A percentile compares a stretch with the other conserved stretches of the same genome.
These are phyloP conservation scores for Panicum hallii DNA, from an alignment of 202 grass and related monocot genomes.

Conservation along the genomic window DNA sequence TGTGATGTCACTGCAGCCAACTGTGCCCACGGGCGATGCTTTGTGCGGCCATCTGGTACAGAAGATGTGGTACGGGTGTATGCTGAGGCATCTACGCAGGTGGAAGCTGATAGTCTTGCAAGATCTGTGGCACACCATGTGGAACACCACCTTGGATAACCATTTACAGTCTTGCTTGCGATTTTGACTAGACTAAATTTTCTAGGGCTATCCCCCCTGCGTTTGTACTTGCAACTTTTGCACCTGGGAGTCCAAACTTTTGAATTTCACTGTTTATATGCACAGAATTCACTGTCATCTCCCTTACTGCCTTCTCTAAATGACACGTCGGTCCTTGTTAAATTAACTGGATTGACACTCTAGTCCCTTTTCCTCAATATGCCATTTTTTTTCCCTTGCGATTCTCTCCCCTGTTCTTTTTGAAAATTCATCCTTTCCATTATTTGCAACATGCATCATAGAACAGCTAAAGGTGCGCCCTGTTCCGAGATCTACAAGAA, in stretches of 20 bases:
- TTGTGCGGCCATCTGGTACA: constrained; percentile 79
- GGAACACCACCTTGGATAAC: constrained; percentile 54
- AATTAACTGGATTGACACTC: not conserved
- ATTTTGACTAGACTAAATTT: not conserved
- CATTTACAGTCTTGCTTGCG: not conserved
- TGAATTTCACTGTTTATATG: not conserved
- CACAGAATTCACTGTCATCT: not conserved
- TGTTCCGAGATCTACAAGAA: constrained; percentile 31
- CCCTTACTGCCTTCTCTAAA: not conserved
- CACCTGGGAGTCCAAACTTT: not conserved
- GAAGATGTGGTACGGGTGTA: constrained; percentile 80
- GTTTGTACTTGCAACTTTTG: not conserved
- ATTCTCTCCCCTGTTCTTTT: not conserved
- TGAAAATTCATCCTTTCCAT: too few relatives aligned
- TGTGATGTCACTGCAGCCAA: constrained; percentile 52
- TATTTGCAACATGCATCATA: constrained; percentile 19
- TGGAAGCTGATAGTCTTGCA: constrained; percentile 68
- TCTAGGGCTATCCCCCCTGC: not conserved
- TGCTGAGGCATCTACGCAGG: constrained; percentile 68
- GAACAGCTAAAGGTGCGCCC: constrained; percentile 6
- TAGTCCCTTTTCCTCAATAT: not conserved
- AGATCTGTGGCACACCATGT: constrained; percentile 61
- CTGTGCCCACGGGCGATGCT: constrained; percentile 62
- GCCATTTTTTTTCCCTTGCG: not conserved
- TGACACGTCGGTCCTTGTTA: not conserved